These are phyloP conservation scores for Agaricus subrufescens DNA, from an alignment of 768 basidiomycete genomes.

Conservation along the genomic window DNA sequence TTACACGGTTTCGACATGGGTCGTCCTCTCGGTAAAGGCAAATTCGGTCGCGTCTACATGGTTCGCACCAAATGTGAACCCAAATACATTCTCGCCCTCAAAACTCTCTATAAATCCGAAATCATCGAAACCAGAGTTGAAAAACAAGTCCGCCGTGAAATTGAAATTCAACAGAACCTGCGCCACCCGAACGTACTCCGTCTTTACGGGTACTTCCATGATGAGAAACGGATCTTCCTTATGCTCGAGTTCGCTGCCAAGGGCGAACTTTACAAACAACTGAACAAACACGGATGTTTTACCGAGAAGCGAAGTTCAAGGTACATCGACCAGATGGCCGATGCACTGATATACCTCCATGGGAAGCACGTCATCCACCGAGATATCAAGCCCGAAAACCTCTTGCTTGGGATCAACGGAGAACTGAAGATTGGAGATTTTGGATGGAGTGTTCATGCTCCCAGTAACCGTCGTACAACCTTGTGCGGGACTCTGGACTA, in stretches of 20 bases:
- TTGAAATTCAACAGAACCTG: constrained; percentile 96
- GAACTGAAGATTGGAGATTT: constrained; percentile 99
- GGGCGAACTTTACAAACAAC: constrained; percentile 95
- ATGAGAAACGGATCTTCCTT: constrained; percentile 94
- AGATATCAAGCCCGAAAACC: constrained; percentile 98
- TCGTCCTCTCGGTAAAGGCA: constrained; percentile 95
- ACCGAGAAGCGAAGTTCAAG: constrained; percentile 82
- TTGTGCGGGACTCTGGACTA: constrained; percentile 96
- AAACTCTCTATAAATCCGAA: constrained; percentile 95
- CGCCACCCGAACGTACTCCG: constrained; percentile 93
- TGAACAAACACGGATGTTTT: constrained; percentile 82
- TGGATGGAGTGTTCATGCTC: constrained; percentile 98
- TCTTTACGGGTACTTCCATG: constrained; percentile 97
- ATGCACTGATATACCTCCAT: constrained; percentile 90
- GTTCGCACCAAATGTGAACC: constrained; percentile 87
- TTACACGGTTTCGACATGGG: constrained; percentile 91
- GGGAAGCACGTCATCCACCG: constrained; percentile 96
- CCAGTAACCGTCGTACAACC: constrained; percentile 83
- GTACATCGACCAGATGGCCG: constrained; percentile 98
- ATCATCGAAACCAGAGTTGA: constrained; percentile 89
- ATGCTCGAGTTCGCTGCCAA: constrained; percentile 98
- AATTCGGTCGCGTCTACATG: constrained; percentile 99
- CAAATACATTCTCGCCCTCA: constrained; percentile 92
- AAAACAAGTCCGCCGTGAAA: constrained; percentile 95
- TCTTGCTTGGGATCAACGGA: constrained; percentile 90